Base-by-base conservation (phyloP, 768 basidiomycete genomes). In the Sistotremastrum suecicum region DNA sequence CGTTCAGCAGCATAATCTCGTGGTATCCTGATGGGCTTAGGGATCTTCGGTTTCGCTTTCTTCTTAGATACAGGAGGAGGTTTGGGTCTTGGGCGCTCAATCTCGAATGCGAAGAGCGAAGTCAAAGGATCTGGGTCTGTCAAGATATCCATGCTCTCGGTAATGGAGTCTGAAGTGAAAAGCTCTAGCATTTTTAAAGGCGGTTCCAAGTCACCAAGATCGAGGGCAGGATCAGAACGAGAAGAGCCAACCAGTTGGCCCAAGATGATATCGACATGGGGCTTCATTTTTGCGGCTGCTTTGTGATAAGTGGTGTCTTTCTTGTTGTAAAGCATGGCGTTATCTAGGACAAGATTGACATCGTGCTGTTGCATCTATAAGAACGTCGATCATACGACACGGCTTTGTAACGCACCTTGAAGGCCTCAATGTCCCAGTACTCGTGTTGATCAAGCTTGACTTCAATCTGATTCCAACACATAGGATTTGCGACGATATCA, bases 271-370 rank as follows among this genome's bases (percentile, higher is more conserved):
- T 58, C 56, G 34, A 66, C 56, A 35, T 56, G 58, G 2, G 58
- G 63, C 55, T 75, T 72, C 49, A 95, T 76, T 37, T 75, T 66
- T 10, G 69, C 60, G 0, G 94, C 91, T 4, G 72, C 63, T 54
- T 76, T 81, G 64, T 86, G 75, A 57, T 79, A 79, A 0, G 70
- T 51, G 0, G 83, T 78, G n/a, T 78, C 81, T 0, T 74, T 63
- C 50, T 77, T 75, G 60, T 99, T 97, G 62, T 97, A 99, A 5
- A 75, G 59, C 39, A 86, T 72, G 2, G 92, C 92, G 54, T 98
- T 99, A 46, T 77, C 68, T 30, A 88, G 61, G 10, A 98, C 88
- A 10, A 98, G 74, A 34, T 74, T 62, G n/a, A 91, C 65, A 57
- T 99, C 94, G 43, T 74, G 67, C 87, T 90, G 45, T 4, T 40